Base-by-base conservation (phyloP, 495 filamentous ascomycete species). In the Rhypophila decipiens region DNA sequence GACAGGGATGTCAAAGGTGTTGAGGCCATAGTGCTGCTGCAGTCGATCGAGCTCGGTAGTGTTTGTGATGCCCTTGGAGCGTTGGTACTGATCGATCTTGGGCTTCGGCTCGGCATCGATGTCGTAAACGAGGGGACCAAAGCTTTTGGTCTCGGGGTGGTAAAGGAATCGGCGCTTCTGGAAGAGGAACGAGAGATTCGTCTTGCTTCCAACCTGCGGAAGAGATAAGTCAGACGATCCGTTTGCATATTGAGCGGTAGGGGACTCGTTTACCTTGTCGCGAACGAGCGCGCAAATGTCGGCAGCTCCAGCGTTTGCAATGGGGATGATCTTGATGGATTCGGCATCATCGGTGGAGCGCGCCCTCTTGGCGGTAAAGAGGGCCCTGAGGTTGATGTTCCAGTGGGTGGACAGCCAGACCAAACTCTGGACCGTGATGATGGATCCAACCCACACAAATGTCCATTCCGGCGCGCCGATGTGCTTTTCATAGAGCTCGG, bases 151-250 rank as follows among this genome's bases (percentile, higher is more conserved):
- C 35, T 82, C 79, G 40, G 79, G 63, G 46, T 87, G 76, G 72
- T 86, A 96, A 34, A 96, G 80, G 60, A 97, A 97, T 5, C 91
- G 87, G 55, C 93, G 87, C 70, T 97, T 99, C 72, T 99, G 93
- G 73, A 99, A 99, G 47, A 96, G 70, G 67, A 99, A 97, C 10
- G 91, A 96, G 1, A 85, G 61, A 36, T 83, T 93, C 21, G 78
- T 71, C 70, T 85, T 86, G 45, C 78, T 83, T 41, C 78, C 84
- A 49, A 75, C 71, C 83, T 85, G 39, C 27, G 21, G 38, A 17
- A 18, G 41, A 45, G 35, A 13, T 17, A 18, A 29, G 49, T 50
- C 40, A 57, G 44, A 29, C 39, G 8, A 24, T 37, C 4, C 9
- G 13, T 2, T 10, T 39, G 20, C 20, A 31, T 18, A 29, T 5